phyloP scores from a whole-genome alignment of 768 basidiomycete species.

The Agrocybe chaxingu region DNA sequence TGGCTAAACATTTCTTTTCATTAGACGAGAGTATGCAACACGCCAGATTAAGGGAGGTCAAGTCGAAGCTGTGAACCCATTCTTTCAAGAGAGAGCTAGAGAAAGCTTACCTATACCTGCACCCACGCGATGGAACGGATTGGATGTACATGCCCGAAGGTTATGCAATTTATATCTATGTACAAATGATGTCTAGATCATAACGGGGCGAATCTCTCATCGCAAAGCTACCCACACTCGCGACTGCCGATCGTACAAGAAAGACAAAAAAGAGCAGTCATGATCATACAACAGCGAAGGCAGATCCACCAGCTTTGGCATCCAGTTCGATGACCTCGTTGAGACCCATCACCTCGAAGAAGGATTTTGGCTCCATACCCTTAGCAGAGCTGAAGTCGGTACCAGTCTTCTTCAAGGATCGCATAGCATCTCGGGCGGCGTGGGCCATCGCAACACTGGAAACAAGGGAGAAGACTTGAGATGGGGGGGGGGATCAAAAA shows the following conservation, averaged over 20 bases:
- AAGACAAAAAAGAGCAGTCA: background rate
- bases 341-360: slow-evolving; percentile 79
- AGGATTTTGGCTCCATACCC: slow-evolving; percentile 75
- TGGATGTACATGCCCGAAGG: background rate
- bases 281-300: slow-evolving; percentile 50
- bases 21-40: slow-evolving; percentile 35
- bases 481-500: background rate
- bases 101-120: too few relatives aligned
- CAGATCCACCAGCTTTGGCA: slow-evolving; percentile 53
- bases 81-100: too few relatives aligned
- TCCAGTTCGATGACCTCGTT: slow-evolving; percentile 54
- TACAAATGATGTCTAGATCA: background rate
- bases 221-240: background rate
- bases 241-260: background rate
- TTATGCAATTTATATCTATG: background rate
- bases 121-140: background rate
- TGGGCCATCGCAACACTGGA: slow-evolving; percentile 77
- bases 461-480: slow-evolving; percentile 68
- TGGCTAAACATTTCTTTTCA: background rate
- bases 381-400: slow-evolving; percentile 59
- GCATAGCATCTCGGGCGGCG: slow-evolving; percentile 76
- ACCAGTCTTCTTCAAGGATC: slow-evolving; percentile 70
- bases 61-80: slow-evolving; percentile 22
- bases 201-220: background rate
- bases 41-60: slow-evolving; percentile 26